These are phyloP conservation scores for Leccinum angustisporum DNA, from an alignment of 1,284 basidiomycete genomes.

Conservation along the genomic window DNA sequence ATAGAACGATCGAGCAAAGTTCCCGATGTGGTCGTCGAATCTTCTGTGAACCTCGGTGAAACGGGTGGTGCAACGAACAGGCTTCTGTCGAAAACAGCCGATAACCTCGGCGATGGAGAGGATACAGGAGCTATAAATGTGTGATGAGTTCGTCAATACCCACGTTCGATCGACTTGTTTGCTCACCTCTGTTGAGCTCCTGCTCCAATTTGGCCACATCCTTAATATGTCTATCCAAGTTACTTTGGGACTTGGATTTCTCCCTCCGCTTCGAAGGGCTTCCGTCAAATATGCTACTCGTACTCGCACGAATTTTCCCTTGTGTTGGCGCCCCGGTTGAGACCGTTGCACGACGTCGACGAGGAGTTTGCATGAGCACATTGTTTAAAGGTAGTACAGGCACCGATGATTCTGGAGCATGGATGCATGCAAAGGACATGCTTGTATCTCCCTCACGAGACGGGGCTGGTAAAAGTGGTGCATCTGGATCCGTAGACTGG, in stretches of 20 bases:
- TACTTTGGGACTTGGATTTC: slow-evolving; percentile 63
- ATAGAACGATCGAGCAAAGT: slow-evolving; percentile 27
- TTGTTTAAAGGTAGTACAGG: slow-evolving; percentile 22
- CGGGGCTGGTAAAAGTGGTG: slow-evolving; percentile 32
- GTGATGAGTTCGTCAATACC: slow-evolving; percentile 3
- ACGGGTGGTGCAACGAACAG: slow-evolving; percentile 57
- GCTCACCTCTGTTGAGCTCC: slow-evolving; percentile 44
- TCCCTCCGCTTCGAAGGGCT: slow-evolving; percentile 65
- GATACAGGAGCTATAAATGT: slow-evolving; percentile 37
- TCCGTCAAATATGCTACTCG: slow-evolving; percentile 35
- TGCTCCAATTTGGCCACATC: slow-evolving; percentile 61
- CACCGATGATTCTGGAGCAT: slow-evolving; percentile 21
- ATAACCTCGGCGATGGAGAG: slow-evolving; percentile 51
- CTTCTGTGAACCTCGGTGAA: slow-evolving; percentile 24
- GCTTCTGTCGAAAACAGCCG: slow-evolving; percentile 61
- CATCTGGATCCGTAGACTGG: slow-evolving; percentile 39
- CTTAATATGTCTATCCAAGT: slow-evolving; percentile 64
- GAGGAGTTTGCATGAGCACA: slow-evolving; percentile 46
- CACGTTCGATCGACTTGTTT: background rate
- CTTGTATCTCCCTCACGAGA: slow-evolving; percentile 28
- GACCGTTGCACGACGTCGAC: slow-evolving; percentile 65
- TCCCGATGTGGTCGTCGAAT: slow-evolving; percentile 30
- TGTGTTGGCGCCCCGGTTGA: slow-evolving; percentile 57
- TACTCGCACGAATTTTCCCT: slow-evolving; percentile 13
- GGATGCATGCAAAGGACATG: slow-evolving; percentile 20